These are phyloP conservation scores for Priceomyces melissophilus DNA, from an alignment of 805 yeast species.

Conservation along the genomic window DNA sequence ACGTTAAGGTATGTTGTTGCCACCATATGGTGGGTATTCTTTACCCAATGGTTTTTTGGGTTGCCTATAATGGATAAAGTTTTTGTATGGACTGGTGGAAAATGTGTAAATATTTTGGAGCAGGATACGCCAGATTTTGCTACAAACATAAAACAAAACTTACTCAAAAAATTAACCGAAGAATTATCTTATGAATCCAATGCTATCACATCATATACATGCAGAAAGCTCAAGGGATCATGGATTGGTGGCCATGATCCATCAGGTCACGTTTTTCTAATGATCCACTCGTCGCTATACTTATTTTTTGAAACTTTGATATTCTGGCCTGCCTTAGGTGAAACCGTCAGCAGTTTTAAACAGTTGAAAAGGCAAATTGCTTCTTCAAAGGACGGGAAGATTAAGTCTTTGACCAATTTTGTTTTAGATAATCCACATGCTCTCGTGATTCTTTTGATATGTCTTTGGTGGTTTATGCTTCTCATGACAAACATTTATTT, in stretches of 20 bases:
- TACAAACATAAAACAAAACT: neutral
- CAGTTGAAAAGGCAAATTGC: neutral
- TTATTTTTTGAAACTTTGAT: slow-evolving; percentile 60
- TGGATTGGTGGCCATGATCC: slow-evolving; percentile 96
- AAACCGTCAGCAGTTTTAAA: slow-evolving; percentile 3
- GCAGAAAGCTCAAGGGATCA: slow-evolving; percentile 46
- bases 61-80: slow-evolving; percentile 86
- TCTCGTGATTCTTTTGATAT: slow-evolving; percentile 21
- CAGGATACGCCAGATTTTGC: neutral
- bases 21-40: slow-evolving; percentile 79
- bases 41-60: slow-evolving; percentile 86
- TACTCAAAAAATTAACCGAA: slow-evolving; percentile 1
- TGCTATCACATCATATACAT: slow-evolving; percentile 28
- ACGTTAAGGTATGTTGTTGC: slow-evolving; percentile 46
- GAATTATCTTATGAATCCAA: slow-evolving; percentile 12
- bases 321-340: slow-evolving; percentile 29
- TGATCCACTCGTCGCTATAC: slow-evolving; percentile 63
- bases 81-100: slow-evolving; percentile 80
- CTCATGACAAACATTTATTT: slow-evolving; percentile 79
- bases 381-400: neutral
- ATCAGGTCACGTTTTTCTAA: slow-evolving; percentile 84
- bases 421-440: slow-evolving; percentile 21
- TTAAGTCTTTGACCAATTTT: slow-evolving; percentile 4
- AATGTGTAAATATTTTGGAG: slow-evolving; percentile 43
- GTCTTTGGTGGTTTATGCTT: slow-evolving; percentile 83